Conservation (phyloP, 2,329 filamentous ascomycete genomes). For the Fusarium denticulatum region DNA sequence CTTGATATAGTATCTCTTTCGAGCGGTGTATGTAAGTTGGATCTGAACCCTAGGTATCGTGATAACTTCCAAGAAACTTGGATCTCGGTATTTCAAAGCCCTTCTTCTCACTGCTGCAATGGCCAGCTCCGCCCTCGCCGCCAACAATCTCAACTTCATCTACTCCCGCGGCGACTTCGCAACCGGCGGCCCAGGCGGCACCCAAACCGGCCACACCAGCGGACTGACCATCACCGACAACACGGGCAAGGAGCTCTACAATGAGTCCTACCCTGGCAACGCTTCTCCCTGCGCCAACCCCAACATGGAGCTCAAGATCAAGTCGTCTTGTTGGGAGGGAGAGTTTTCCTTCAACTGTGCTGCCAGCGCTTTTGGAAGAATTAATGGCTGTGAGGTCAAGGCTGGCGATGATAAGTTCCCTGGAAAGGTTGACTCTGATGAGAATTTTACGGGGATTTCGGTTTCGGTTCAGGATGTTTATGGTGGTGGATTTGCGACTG, state of each 20-base stretch:
- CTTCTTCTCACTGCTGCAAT: background rate
- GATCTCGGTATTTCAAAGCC: background rate
- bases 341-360: background rate
- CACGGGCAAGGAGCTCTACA: background rate
- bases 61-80: background rate
- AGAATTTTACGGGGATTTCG: background rate
- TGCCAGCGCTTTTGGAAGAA: background rate
- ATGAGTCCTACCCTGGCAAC: background rate
- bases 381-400: background rate
- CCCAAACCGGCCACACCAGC: background rate
- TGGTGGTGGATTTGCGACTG: background rate
- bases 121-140: background rate
- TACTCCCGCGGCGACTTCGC: background rate
- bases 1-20: background rate
- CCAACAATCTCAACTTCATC: background rate
- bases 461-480: background rate
- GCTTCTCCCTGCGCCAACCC: background rate
- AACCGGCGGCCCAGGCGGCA: background rate
- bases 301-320: background rate
- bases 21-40: background rate
- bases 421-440: background rate
- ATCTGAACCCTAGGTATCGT: background rate
- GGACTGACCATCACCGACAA: background rate
- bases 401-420: background rate
- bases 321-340: background rate